phyloP scores from a whole-genome alignment of 495 filamentous ascomycete species.

The Parmelia sp. region DNA sequence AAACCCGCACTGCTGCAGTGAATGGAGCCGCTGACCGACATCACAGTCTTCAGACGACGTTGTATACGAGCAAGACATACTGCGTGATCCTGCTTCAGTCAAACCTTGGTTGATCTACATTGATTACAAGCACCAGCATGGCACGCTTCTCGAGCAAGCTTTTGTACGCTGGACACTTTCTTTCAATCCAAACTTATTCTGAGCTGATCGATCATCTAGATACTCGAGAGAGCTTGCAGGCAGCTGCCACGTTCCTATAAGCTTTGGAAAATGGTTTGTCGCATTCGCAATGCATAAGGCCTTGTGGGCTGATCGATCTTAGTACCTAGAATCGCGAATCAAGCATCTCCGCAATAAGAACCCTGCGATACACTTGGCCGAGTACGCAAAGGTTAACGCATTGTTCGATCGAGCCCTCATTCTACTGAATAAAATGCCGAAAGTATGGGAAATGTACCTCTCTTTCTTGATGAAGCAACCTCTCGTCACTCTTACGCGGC shows the following conservation, averaged over 20 bases:
- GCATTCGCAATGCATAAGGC: background rate
- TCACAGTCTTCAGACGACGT: constrained; percentile 74
- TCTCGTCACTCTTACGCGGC: constrained; percentile 79
- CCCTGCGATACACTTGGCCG: constrained; percentile 68
- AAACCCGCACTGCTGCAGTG: background rate
- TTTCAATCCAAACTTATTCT: background rate
- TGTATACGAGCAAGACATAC: constrained; percentile 92
- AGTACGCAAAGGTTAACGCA: constrained; percentile 90
- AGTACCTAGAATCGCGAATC: constrained; percentile 75
- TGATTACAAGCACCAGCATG: constrained; percentile 84
- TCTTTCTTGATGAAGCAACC: constrained; percentile 86
- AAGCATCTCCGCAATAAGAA: constrained; percentile 81
- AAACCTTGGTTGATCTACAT: constrained; percentile 97
- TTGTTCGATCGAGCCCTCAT: constrained; percentile 92
- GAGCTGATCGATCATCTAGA: background rate
- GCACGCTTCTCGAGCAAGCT: constrained; percentile 80
- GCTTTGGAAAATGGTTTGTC: constrained; percentile 77
- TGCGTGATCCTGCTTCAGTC: constrained; percentile 75
- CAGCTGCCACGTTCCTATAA: constrained; percentile 94
- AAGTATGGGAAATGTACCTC: constrained; percentile 98
- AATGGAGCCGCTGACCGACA: constrained; percentile 24
- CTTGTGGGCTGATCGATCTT: background rate
- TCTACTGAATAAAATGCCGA: constrained; percentile 97
- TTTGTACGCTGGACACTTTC: constrained; percentile 46
- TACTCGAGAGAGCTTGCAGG: constrained; percentile 80